phyloP scores from a whole-genome alignment of 441 rosid genomes.

The Isatis lusitanica region DNA sequence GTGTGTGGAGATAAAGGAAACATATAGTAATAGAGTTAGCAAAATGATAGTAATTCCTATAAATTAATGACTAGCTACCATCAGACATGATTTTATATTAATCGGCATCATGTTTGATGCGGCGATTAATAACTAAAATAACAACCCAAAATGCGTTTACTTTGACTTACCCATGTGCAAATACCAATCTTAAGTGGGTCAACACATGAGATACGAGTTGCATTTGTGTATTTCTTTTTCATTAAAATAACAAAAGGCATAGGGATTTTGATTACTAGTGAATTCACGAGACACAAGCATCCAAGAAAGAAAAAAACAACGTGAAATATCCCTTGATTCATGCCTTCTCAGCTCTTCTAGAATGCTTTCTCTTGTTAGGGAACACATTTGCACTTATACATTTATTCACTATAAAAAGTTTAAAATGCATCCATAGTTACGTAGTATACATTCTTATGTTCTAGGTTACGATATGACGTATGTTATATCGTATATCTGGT shows the following conservation, averaged over 20 bases:
- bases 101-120: conserved; percentile 36
- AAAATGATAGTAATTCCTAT: conserved; percentile 7
- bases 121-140: conserved; percentile 37
- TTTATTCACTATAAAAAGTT: background rate
- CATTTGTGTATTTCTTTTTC: background rate
- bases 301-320: conserved; percentile 19
- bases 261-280: conserved; percentile 31
- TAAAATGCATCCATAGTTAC: background rate
- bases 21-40: background rate
- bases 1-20: background rate
- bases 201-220: conserved; percentile 31
- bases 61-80: conserved; percentile 29
- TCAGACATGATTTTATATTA: conserved; percentile 31
- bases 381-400: conserved; percentile 2
- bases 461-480: background rate
- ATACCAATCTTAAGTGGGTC: conserved; percentile 36
- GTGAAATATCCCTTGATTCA: conserved; percentile 28
- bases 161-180: conserved; percentile 42
- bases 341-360: conserved; percentile 25
- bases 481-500: too few species aligned
- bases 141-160: conserved; percentile 35
- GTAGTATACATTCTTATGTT: background rate
- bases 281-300: conserved; percentile 32
- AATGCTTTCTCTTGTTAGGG: conserved; percentile 20
- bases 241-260: conserved; percentile 14